Evolutionary conservation across 495 filamentous ascomycete species (phyloP).

Genomic region (Penicillium verhagenii): DNA sequence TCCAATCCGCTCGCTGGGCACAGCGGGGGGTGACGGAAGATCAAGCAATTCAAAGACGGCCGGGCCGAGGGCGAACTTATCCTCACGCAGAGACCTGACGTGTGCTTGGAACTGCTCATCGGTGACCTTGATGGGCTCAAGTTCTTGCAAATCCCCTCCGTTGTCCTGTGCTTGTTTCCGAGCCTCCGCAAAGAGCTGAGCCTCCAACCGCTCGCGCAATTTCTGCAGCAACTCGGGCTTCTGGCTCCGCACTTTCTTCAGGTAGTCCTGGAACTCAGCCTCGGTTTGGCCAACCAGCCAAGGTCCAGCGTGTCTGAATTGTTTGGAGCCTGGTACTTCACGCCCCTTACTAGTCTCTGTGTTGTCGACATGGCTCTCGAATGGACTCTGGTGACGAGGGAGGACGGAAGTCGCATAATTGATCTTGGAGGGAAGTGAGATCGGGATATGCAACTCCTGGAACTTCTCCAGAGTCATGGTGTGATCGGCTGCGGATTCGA

Average conservation of each 20-base stretch:
- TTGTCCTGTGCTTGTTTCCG: slow-evolving; percentile 46
- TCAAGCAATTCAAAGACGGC: slow-evolving; percentile 50
- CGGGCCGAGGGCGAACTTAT: slow-evolving; percentile 47
- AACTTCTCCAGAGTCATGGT: slow-evolving; percentile 80
- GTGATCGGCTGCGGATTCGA: slow-evolving; percentile 79
- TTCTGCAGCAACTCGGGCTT: slow-evolving; percentile 63
- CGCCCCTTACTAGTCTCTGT: slow-evolving; percentile 39
- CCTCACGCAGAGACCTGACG: slow-evolving; percentile 56
- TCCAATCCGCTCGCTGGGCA: slow-evolving; percentile 37
- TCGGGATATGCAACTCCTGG: slow-evolving; percentile 72
- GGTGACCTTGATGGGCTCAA: slow-evolving; percentile 45
- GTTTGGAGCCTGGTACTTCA: slow-evolving; percentile 30
- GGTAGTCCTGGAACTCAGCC: slow-evolving; percentile 66
- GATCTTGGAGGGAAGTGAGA: slow-evolving; percentile 49
- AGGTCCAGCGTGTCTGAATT: slow-evolving; percentile 60
- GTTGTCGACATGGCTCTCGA: slow-evolving; percentile 49
- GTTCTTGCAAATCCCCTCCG: slow-evolving; percentile 38
- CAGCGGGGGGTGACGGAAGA: slow-evolving; percentile 42
- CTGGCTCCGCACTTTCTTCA: slow-evolving; percentile 59
- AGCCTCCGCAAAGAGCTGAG: slow-evolving; percentile 43
- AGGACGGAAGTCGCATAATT: slow-evolving; percentile 29
- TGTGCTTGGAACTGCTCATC: slow-evolving; percentile 60
- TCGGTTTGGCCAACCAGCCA: slow-evolving; percentile 76
- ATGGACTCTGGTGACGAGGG: slow-evolving; percentile 48
- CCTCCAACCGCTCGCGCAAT: slow-evolving; percentile 46